Base-by-base conservation (phyloP, 345 rosid species). In the Orychophragmus violaceus region DNA sequence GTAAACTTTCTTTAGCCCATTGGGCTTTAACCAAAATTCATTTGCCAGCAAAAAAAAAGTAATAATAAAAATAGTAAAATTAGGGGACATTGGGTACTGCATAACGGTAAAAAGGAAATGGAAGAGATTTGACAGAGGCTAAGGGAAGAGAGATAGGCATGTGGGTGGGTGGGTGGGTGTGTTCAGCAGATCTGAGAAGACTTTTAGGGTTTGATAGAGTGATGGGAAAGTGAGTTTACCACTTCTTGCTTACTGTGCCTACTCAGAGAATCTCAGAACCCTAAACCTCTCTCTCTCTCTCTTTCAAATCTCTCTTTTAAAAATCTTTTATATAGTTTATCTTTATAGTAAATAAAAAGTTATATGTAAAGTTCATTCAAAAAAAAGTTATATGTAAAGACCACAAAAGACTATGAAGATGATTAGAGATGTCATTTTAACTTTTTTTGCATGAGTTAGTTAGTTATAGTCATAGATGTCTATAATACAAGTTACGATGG, bases 111-210 rank as follows among this genome's bases (percentile, higher is more conserved):
- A 66, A 22, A 63, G 55, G 27, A 66, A 33, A 45, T 7, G 12
- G 12, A 28, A 28, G 32, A 17, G 49, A 18, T 2, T 2, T 11
- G 11, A 53, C 18, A 66, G 55, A 55, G 45, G 55, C 33, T 66
- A 11, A 2, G 1, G 3, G 3, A 17, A 58, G 33, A 49, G 63
- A 55, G 37, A 44, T 55, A 66, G 71, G 71, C 71, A 67, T 67
- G 71, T 67, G 63, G 21, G 53, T 0, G 52, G 25, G 59, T 39
- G 29, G n/a, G n/a, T n/a, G n/a, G n/a, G n/a, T n/a, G n/a, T n/a
- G n/a, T n/a, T n/a, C n/a, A n/a, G 33, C 71, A 67, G 71, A 56
- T 45, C 19, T 36, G 69, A 65, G 41, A 41, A 66, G 70, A 67
- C 63, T 67, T n/a, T 13, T 27, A 28, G 30, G 37, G 17, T 13